These are phyloP conservation scores for Bombardia bombarda DNA, from an alignment of 495 filamentous ascomycete genomes.

Conservation along the genomic window DNA sequence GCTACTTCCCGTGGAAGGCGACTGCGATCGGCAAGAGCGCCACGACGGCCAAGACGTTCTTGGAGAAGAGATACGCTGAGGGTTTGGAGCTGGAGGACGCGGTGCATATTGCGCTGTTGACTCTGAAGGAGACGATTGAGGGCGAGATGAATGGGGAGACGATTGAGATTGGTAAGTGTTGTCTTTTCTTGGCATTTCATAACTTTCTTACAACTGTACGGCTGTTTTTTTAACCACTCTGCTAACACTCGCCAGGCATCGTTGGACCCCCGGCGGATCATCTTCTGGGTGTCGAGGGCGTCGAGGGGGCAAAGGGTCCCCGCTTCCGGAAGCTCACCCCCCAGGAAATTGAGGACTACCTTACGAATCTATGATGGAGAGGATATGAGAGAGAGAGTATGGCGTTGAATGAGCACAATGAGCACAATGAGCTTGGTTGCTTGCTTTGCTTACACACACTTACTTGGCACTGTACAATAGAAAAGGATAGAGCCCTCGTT, in stretches of 20 bases:
- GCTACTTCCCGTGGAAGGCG: conserved; percentile 98
- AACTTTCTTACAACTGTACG: too few species aligned
- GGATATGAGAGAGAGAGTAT: conserved; percentile 13
- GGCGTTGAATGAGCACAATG: background rate
- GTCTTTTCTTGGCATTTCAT: too few species aligned
- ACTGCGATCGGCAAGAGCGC: conserved; percentile 98
- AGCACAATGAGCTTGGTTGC: background rate
- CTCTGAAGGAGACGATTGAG: conserved; percentile 97
- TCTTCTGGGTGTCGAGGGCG: conserved; percentile 85
- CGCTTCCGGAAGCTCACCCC: conserved; percentile 94
- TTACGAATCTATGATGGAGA: conserved; percentile 76
- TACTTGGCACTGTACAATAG: conserved; percentile 33
- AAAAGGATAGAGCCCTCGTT: conserved; percentile 26
- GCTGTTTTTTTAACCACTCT: conserved; percentile 25
- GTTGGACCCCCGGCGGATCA: conserved; percentile 91
- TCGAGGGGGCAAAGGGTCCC: conserved; percentile 81
- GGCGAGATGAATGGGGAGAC: conserved; percentile 99
- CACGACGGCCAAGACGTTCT: conserved; percentile 94
- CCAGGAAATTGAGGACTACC: conserved; percentile 97
- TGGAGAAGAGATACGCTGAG: conserved; percentile 98
- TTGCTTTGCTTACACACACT: too few species aligned
- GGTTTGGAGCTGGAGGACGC: conserved; percentile 96
- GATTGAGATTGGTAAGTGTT: conserved; percentile 92
- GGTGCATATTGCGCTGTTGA: conserved; percentile 95
- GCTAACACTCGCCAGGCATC: conserved; percentile 54